Conservation (phyloP, 2,329 filamentous ascomycete species). For the Fusarium sarcochroum region DNA sequence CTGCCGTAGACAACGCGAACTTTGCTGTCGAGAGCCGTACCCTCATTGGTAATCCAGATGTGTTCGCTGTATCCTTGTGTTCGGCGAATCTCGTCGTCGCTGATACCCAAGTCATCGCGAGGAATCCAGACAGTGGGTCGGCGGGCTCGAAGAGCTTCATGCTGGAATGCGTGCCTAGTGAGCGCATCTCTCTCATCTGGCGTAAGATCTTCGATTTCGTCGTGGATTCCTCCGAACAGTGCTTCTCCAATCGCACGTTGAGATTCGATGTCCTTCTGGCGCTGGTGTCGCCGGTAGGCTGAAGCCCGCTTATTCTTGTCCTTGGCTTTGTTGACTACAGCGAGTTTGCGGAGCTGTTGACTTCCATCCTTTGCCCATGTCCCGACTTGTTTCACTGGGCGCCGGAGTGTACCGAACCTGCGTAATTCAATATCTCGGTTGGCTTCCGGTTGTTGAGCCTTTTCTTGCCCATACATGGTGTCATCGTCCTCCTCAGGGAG, state of each 20-base stretch:
- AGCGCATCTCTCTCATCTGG: conserved; percentile 89
- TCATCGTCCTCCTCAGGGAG: conserved; percentile 59
- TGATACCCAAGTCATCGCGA: conserved; percentile 88
- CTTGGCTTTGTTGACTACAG: conserved; percentile 43
- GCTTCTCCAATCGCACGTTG: conserved; percentile 83
- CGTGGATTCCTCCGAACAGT: conserved; percentile 87
- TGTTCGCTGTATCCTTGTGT: conserved; percentile 82
- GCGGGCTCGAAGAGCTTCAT: conserved; percentile 86
- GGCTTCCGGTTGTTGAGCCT: conserved; percentile 51
- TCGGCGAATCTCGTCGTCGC: conserved; percentile 88
- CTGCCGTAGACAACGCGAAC: conserved; percentile 85
- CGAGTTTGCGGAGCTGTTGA: conserved; percentile 63
- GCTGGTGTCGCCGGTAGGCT: conserved; percentile 64
- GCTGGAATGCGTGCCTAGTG: conserved; percentile 90
- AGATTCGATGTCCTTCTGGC: conserved; percentile 75
- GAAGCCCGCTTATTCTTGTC: conserved; percentile 57
- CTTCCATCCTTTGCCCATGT: conserved; percentile 60
- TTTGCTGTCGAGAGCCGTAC: conserved; percentile 88
- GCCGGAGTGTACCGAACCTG: conserved; percentile 56
- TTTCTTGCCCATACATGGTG: conserved; percentile 54
- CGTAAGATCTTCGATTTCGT: conserved; percentile 94
- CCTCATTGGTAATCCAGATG: conserved; percentile 96
- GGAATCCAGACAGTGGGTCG: conserved; percentile 95
- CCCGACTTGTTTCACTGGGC: conserved; percentile 61
- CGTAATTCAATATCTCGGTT: conserved; percentile 59